Evolutionary conservation across 202 grass and related monocot species (phyloP), one percentile per base, ranked within the genome.

Genomic region (Musa balbisiana): DNA sequence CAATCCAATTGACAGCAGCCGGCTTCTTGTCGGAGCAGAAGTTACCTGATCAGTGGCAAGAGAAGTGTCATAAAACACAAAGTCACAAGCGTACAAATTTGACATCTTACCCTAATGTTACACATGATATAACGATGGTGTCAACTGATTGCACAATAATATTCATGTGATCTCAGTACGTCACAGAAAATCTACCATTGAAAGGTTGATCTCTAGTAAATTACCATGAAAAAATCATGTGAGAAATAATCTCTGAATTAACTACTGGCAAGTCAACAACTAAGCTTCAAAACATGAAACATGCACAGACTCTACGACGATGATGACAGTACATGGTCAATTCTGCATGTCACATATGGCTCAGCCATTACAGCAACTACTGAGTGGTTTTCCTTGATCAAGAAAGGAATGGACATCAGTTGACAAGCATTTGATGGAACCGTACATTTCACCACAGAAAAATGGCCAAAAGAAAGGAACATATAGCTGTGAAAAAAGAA

Each of bases 1-100:
- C 84, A n/a, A 93, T 93, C 93, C 93, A 97, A 82, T 97, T 97
- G 49, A 97, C 84, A 3, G 93, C 86, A 64, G 93, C 86, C 50
- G 93, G 80, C 55, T 97, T 97, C 83, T 97, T 97, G 71, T 97
- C 93, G 53, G 90, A 89, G 71, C 90, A 97, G 62, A 89, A 97
- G 59, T 97, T 97, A 72, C 94, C 94, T 97, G 81, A 73, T 77
- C 65, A 82, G 15, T 43, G 81, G 49, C 43, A 75, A 27, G 27
- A 68, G 65, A 68, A 49, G 27, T 15, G 2, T 69, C 19, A 49
- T 19, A 10, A 9, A 19, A 70, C 2, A 8, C 33, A 43, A 50
- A 70, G 67, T 70, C n/a, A 10, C 11, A 13, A 6, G 33, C 33
- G 5, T 43, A 43, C 33, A 43, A 43, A 43, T 26, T 65, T 26